Conservation (phyloP, 805 yeast genomes). For the Tetrapisispora namnaoensis region DNA sequence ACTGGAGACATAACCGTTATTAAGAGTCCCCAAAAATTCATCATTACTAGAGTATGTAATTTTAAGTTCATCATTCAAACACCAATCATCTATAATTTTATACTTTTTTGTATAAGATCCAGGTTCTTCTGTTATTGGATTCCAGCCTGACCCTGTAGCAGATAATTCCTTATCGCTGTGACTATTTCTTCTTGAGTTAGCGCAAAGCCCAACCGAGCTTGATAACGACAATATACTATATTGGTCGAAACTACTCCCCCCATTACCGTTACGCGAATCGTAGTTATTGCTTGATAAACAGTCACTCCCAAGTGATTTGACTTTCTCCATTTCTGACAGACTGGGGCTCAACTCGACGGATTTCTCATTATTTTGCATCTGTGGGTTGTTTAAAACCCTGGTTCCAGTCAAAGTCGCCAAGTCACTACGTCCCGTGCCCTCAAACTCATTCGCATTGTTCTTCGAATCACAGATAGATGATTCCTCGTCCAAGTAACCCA, state of each 20-base stretch:
- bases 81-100: constrained; percentile 21
- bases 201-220: constrained; percentile 2
- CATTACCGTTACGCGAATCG: constrained; percentile 1
- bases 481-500: not conserved
- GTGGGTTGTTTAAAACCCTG: constrained; percentile 13
- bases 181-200: not conserved
- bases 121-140: not conserved
- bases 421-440: not conserved
- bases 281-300: constrained; percentile 4
- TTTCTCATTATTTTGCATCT: not conserved
- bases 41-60: not conserved
- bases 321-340: not conserved
- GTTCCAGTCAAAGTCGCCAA: constrained; percentile 7
- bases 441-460: not conserved
- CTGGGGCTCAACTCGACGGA: not conserved
- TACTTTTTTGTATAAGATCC: constrained; percentile 7
- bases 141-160: no score
- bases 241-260: constrained; percentile 8
- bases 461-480: not conserved
- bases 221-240: constrained; percentile 14
- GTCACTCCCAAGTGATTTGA: not conserved
- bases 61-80: constrained; percentile 11
- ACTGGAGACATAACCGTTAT: not conserved
- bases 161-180: not conserved
- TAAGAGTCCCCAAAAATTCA: not conserved